Evolutionary conservation across 1,284 basidiomycete species (phyloP).

Genomic region (Uromyces viciae-fabae): DNA sequence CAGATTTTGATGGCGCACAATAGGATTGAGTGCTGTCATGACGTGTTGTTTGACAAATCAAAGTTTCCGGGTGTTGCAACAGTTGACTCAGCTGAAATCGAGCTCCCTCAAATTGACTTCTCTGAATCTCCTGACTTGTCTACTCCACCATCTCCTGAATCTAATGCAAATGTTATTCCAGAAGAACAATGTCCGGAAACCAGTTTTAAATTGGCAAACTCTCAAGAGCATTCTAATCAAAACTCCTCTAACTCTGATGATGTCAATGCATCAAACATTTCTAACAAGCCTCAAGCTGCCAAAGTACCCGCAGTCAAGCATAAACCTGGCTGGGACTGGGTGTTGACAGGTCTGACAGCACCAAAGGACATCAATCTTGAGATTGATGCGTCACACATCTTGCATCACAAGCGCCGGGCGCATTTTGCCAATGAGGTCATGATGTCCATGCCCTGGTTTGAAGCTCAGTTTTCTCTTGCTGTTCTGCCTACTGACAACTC

Average conservation of each 20-base stretch:
- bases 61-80: neutral
- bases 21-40: neutral
- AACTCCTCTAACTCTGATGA: no score
- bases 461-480: no score
- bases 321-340: neutral
- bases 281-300: no score
- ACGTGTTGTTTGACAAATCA: slow-evolving; percentile 1
- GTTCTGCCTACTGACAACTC: no score
- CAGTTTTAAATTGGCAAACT: no score
- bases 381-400: neutral
- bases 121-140: neutral
- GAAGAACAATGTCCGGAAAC: no score
- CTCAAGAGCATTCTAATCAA: no score
- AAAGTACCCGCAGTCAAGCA: no score
- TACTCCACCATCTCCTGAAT: no score
- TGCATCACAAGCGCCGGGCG: neutral
- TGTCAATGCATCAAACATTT: no score
- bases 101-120: neutral
- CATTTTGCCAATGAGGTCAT: neutral
- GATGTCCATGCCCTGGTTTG: no score
- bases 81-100: neutral
- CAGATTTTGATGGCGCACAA: neutral
- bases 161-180: neutral
- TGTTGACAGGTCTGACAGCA: neutral
- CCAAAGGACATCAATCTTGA: neutral